Evolutionary conservation across 2,329 filamentous ascomycete genomes (phyloP).

Genomic region (Ambrosiella xylebori): DNA sequence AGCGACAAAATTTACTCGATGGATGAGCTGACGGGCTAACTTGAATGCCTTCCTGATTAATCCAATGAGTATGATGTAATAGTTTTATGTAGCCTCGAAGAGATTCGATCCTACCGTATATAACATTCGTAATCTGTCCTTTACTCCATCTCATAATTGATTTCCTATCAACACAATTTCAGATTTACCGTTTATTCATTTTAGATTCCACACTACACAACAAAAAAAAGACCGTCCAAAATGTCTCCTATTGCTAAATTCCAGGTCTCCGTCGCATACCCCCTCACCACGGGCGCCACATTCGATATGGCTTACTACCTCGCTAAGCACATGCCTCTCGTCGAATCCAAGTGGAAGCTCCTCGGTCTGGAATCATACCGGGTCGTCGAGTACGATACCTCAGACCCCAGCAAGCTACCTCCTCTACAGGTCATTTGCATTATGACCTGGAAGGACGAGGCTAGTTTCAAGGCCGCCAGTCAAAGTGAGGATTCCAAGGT

Average conservation of each 20-base stretch:
- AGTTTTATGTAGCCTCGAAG: too few species aligned
- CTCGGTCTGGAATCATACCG: constrained; percentile 24
- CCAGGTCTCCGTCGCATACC: constrained; percentile 7
- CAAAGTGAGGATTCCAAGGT: constrained; percentile 1
- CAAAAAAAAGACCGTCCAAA: neutral
- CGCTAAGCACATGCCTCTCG: constrained; percentile 28
- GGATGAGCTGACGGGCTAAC: too few species aligned
- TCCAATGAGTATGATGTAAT: too few species aligned
- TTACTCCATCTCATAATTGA: too few species aligned
- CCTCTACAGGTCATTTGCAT: constrained; percentile 16
- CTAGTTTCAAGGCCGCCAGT: constrained; percentile 15
- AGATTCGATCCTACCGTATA: too few species aligned
- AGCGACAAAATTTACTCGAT: too few species aligned
- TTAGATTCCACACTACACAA: too few species aligned
- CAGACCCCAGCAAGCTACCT: constrained; percentile 14
- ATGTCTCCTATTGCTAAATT: constrained; percentile 6
- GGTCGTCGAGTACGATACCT: constrained; percentile 17
- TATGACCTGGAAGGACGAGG: constrained; percentile 19
- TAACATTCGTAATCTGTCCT: too few species aligned
- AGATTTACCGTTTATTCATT: too few species aligned
- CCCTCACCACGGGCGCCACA: constrained; percentile 14
- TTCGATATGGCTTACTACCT: constrained; percentile 35
- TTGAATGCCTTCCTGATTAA: too few species aligned
- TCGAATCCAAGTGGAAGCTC: constrained; percentile 22
- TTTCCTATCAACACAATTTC: too few species aligned